Base-by-base conservation (phyloP, 139 green algal genomes). In the Edaphochlamys debaryana region DNA sequence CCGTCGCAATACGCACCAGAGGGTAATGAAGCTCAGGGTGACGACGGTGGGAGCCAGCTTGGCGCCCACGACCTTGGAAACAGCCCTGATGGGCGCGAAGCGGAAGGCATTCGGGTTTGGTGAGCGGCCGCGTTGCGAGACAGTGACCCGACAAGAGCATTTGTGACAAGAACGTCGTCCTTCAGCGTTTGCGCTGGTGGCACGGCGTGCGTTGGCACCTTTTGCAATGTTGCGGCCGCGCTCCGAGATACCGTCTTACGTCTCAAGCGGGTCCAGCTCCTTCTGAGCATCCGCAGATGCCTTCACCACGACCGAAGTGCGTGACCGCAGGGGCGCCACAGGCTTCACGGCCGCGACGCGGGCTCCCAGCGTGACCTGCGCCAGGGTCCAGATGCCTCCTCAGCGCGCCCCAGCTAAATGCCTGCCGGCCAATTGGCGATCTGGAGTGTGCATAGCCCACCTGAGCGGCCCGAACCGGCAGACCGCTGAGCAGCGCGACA, bases 1-100 rank as follows among this genome's bases (percentile, higher is more conserved):
- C n/a, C n/a, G n/a, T n/a, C n/a, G 32, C 45, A 42, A 8, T 7
- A 82, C 92, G 82, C 67, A 98, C 95, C 95, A 98, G 23, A 98
- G 54, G 19, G 86, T 67, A 64, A 98, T 96, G 88, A 96, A 98
- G 27, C 68, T 75, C 0, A 93, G 54, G 0, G 95, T 98, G 27
- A 98, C 94, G 22, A 95, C 89, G 0, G 66, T 45, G 2, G 92
- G 89, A 0, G 94, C 95, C 11, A 82, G 56, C 85, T 94, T 93
- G 30, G 72, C 23, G 22, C 95, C 95, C 8, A 94, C 83, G 2
- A 98, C 71, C 88, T 96, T 96, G 79, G 92, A 79, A 1, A 94
- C 87, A 8, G 91, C 48, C 30, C 94, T 96, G 91, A 62, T 48
- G 25, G 25, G 2, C 50, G 6, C 2, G n/a, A 79, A 36, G 2